Evolutionary conservation across 2,329 filamentous ascomycete species (phyloP).

Genomic region (Huntiella bhutanensis): DNA sequence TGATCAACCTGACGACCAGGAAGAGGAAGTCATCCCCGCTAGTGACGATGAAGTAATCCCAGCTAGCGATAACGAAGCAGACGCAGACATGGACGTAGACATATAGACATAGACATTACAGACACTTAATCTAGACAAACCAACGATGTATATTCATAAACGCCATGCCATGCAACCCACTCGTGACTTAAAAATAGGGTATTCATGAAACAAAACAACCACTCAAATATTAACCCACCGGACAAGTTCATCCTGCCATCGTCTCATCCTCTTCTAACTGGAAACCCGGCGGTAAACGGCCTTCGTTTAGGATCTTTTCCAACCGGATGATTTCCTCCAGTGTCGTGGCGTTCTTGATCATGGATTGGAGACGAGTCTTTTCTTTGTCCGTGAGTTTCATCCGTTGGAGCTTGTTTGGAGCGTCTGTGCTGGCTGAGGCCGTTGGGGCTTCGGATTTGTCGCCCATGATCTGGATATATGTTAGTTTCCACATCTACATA

Average conservation of each 20-base stretch:
- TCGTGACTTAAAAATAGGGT: conserved; percentile 1
- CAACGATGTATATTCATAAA: neutral
- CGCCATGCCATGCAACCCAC: neutral
- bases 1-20: too few species aligned
- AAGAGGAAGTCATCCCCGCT: conserved; percentile 15
- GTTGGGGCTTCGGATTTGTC: conserved; percentile 57
- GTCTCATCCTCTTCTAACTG: conserved; percentile 28
- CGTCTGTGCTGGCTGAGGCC: conserved; percentile 14
- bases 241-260: conserved; percentile 38
- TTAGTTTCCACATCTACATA: neutral
- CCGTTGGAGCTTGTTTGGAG: conserved; percentile 44
- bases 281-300: conserved; percentile 56
- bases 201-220: conserved; percentile 2
- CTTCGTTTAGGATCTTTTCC: conserved; percentile 85
- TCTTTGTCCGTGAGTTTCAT: conserved; percentile 79
- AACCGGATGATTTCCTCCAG: conserved; percentile 75
- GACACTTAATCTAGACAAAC: too few species aligned
- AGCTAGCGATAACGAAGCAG: neutral
- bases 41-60: conserved; percentile 21
- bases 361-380: conserved; percentile 63
- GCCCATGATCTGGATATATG: conserved; percentile 47
- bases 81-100: conserved; percentile 37
- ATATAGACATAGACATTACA: too few species aligned
- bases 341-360: conserved; percentile 77
- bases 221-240: neutral